Evolutionary conservation across 2,329 filamentous ascomycete species (phyloP).

Genomic region (Sphaceloma murrayae): DNA sequence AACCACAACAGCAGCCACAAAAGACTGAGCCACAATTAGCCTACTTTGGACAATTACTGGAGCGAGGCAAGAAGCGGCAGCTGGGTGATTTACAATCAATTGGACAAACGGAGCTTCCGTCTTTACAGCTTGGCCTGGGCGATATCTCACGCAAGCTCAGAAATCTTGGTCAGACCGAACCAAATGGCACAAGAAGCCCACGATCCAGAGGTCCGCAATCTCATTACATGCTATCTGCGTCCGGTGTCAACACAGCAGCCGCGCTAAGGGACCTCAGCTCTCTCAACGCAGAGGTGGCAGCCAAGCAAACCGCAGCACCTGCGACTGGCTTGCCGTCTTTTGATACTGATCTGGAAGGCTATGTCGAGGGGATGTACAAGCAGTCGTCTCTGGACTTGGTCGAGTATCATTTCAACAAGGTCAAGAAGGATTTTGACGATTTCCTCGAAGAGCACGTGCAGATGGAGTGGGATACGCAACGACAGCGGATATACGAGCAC

Average conservation of each 20-base stretch:
- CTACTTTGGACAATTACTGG: slow-evolving; percentile 55
- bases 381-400: slow-evolving; percentile 90
- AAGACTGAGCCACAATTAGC: slow-evolving; percentile 40
- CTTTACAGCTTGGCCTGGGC: slow-evolving; percentile 79
- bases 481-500: slow-evolving; percentile 88
- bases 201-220: slow-evolving; percentile 32
- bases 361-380: slow-evolving; percentile 75
- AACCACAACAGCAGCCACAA: slow-evolving; percentile 20
- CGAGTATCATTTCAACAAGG: slow-evolving; percentile 78
- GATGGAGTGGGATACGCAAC: slow-evolving; percentile 91
- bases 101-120: slow-evolving; percentile 62
- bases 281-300: slow-evolving; percentile 21
- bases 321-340: slow-evolving; percentile 30
- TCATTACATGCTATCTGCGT: slow-evolving; percentile 87
- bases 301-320: slow-evolving; percentile 35
- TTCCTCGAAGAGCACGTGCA: slow-evolving; percentile 93
- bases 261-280: slow-evolving; percentile 67
- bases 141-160: slow-evolving; percentile 71
- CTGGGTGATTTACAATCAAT: slow-evolving; percentile 43
- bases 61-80: slow-evolving; percentile 57
- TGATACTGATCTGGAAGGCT: slow-evolving; percentile 54
- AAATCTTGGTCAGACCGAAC: slow-evolving; percentile 66
- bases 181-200: slow-evolving; percentile 36
- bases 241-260: slow-evolving; percentile 78
- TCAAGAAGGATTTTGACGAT: slow-evolving; percentile 80